Evolutionary conservation across 2,329 filamentous ascomycete species (phyloP).

Genomic region (Xylaria sp.): DNA sequence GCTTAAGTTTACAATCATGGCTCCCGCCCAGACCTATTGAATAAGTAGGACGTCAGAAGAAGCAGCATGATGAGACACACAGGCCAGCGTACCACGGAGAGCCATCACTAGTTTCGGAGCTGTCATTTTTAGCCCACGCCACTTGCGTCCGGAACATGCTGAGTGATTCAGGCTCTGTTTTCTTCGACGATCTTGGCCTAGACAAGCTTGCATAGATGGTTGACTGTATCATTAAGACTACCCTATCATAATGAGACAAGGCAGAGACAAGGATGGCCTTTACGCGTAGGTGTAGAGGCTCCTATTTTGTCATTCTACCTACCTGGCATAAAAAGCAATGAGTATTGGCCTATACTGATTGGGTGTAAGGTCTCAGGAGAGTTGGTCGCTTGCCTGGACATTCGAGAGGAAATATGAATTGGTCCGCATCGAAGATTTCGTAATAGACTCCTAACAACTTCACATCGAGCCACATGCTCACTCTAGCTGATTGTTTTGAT

Average conservation of each 20-base stretch:
- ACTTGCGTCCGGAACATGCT: neutral
- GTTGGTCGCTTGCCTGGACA: neutral
- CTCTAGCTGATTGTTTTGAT: no score
- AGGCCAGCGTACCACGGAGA: neutral
- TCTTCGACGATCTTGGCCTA: neutral
- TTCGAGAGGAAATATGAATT: neutral
- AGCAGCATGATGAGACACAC: neutral
- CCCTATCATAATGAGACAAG: conserved; percentile 12
- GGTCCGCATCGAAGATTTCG: neutral
- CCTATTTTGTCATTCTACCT: conserved; percentile 1
- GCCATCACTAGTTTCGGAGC: neutral
- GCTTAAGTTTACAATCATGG: neutral
- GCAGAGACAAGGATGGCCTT: conserved; percentile 14
- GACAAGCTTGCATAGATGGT: neutral
- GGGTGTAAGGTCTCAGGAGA: conserved; percentile 17
- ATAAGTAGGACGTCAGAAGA: neutral
- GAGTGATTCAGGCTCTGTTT: neutral
- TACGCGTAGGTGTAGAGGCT: conserved; percentile 1
- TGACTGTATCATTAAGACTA: neutral
- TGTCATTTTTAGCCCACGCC: conserved; percentile 8
- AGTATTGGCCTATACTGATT: conserved; percentile 14
- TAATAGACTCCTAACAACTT: neutral
- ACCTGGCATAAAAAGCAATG: conserved; percentile 29
- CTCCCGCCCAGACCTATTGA: neutral
- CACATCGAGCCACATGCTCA: neutral